These are phyloP conservation scores for Cerioporus squamosus DNA, from an alignment of 1,284 basidiomycete species.

Conservation along the genomic window DNA sequence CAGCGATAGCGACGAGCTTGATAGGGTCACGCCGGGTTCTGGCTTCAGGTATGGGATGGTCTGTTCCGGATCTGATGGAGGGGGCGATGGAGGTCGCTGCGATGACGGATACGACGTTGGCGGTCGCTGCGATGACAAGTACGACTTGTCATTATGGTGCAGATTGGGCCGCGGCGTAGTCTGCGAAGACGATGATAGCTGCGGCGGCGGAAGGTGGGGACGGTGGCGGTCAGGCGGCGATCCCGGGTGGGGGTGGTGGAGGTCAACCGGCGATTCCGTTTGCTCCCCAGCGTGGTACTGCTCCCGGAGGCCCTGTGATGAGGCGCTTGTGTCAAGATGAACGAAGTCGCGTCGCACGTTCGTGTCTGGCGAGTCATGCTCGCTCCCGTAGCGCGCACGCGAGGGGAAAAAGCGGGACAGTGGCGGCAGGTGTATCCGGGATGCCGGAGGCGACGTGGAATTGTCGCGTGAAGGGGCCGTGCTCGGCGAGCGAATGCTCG, in stretches of 20 bases:
- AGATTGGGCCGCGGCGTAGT: slow-evolving; percentile 10
- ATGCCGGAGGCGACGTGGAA: slow-evolving; percentile 31
- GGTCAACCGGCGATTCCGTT: slow-evolving; percentile 17
- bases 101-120: slow-evolving; percentile 8
- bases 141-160: slow-evolving; percentile 10
- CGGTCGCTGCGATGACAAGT: slow-evolving; percentile 2
- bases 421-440: slow-evolving; percentile 28
- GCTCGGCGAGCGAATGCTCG: slow-evolving; percentile 32
- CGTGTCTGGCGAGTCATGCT: slow-evolving; percentile 25
- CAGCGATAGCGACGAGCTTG: slow-evolving; percentile 35
- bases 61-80: slow-evolving; percentile 19
- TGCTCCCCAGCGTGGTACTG: slow-evolving; percentile 12
- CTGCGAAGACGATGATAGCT: slow-evolving; percentile 8
- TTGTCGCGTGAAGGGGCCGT: slow-evolving; percentile 28
- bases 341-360: slow-evolving; percentile 28
- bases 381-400: slow-evolving; percentile 32
- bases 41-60: slow-evolving; percentile 4
- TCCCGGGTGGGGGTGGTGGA: slow-evolving; percentile 12
- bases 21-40: slow-evolving; percentile 26
- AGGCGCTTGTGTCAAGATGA: slow-evolving; percentile 21
- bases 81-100: slow-evolving; percentile 12
- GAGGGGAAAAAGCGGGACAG: slow-evolving; percentile 40
- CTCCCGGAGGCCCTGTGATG: slow-evolving; percentile 1
- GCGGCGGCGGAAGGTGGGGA: neutral
- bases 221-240: slow-evolving; percentile 12